Base-by-base conservation (phyloP, 768 basidiomycete genomes). In the Leccinum sublutescens region DNA sequence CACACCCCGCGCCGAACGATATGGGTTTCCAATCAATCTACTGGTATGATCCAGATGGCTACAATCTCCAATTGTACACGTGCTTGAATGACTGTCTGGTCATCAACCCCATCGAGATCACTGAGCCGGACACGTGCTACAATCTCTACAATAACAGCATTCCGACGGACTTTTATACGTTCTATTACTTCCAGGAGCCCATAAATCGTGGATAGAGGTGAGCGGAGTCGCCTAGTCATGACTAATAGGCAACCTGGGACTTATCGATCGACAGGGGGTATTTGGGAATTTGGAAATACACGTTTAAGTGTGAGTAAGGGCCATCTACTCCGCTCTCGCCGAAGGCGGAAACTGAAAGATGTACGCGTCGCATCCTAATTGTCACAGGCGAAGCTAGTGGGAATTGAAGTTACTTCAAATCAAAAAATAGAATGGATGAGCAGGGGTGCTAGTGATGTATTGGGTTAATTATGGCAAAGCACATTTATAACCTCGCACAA, bases 1-100 rank as follows among this genome's bases (percentile, higher is more conserved):
- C 50, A 12, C 50, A 51, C 29, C 3, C 2, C n/a, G 52, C 52
- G 14, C 52, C 52, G 17, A 38, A 38, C 14, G 47, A 7, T 11
- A 47, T 48, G 55, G 45, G 31, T n/a, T 55, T 55, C 23, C n/a
- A 33, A 21, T 55, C 55, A 2, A 34, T 48, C 14, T 55, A 55
- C 15, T 55, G 55, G 55, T 48, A 55, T 12, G 11, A 55, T 10
- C 55, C 55, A 15, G 10, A n/a, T 3, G 21, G 34, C 14, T 55
- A 34, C 19, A 52, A 34, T 12, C 14, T 34, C 3, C 31, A 33
- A 21, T 17, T 34, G 31, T 52, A 52, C 17, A 52, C 31, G 31
- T 52, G 31, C 19, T 34, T 52, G 51, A 52, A 52, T 21, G 31
- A 51, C 4, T 12, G 31, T 52, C 9, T 23, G 48, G 31, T 23